phyloP scores from a whole-genome alignment of 1,284 basidiomycete genomes.

The Flammula alnicola region DNA sequence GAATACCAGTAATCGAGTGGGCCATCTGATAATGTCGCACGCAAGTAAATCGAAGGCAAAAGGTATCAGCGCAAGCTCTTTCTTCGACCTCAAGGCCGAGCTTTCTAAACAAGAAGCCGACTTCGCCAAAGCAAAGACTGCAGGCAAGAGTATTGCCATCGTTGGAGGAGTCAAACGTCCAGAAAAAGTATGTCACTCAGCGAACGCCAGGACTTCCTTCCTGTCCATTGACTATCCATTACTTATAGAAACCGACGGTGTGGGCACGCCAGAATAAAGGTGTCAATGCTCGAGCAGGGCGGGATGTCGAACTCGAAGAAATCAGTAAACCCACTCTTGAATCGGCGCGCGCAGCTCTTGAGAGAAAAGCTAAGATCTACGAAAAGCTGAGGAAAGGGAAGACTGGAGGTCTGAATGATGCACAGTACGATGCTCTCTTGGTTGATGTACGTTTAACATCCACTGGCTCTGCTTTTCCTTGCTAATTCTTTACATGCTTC shows the following conservation, averaged over 20 bases:
- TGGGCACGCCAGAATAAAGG: constrained; percentile 78
- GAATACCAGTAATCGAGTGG: too few relatives aligned
- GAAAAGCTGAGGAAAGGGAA: constrained; percentile 82
- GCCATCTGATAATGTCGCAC: constrained; percentile 33
- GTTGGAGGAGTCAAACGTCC: constrained; percentile 62
- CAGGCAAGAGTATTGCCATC: constrained; percentile 53
- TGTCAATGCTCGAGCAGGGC: constrained; percentile 59
- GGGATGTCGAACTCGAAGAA: constrained; percentile 70
- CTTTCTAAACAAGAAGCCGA: constrained; percentile 70
- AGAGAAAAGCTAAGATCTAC: constrained; percentile 84
- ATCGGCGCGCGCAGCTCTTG: constrained; percentile 66
- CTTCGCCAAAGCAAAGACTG: constrained; percentile 60
- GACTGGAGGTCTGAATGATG: constrained; percentile 77
- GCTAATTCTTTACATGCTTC: constrained; percentile 1
- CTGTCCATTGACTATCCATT: not conserved
- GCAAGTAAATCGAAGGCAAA: constrained; percentile 62
- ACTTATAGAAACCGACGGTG: constrained; percentile 65
- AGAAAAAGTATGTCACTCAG: constrained; percentile 56
- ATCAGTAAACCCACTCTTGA: constrained; percentile 72
- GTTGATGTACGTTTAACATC: constrained; percentile 74
- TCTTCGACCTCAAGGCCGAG: constrained; percentile 78
- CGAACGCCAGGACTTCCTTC: not conserved
- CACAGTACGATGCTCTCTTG: constrained; percentile 74
- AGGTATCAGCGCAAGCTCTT: constrained; percentile 71
- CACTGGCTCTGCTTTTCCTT: not conserved